phyloP scores from a whole-genome alignment of 208 protist species.

The Leptomonas seymouri region DNA sequence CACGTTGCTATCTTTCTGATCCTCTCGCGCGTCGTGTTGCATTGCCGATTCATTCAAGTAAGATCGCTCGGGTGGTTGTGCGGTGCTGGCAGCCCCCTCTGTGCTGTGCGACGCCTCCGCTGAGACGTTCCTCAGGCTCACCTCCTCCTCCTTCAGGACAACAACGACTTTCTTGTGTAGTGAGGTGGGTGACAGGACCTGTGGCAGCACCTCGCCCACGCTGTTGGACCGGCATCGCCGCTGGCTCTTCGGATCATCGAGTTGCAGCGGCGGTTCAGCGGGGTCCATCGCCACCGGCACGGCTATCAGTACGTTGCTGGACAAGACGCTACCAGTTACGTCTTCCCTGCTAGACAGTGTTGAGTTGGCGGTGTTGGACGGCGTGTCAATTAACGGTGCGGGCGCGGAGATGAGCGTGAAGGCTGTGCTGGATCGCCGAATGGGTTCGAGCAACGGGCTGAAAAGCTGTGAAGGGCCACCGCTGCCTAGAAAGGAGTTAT shows the following conservation, averaged over 20 bases:
- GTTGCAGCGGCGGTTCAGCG: not conserved
- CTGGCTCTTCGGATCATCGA: too few relatives aligned
- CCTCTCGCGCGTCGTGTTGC: not conserved
- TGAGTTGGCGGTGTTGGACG: constrained; percentile 10
- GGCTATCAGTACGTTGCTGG: not conserved
- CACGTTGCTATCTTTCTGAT: not conserved
- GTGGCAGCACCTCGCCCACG: not conserved
- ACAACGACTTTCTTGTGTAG: not conserved
- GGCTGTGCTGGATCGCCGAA: constrained; percentile 24
- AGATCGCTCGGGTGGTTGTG: not conserved
- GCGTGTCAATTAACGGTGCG: not conserved
- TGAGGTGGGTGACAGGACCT: not conserved
- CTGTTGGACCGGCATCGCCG: too few relatives aligned
- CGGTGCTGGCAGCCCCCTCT: not conserved
- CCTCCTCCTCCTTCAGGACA: not conserved
- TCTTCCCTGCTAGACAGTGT: not conserved
- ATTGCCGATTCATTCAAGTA: not conserved
- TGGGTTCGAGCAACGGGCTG: constrained; percentile 24
- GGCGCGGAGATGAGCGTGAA: constrained; percentile 29
- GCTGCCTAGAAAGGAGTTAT: constrained; percentile 16
- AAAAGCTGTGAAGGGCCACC: constrained; percentile 42
- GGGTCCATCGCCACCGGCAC: not conserved
- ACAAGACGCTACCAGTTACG: not conserved
- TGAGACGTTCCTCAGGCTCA: not conserved
- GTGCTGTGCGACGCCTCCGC: not conserved